These are phyloP conservation scores for Suhomyces emberorum DNA, from an alignment of 805 yeast genomes.

Conservation along the genomic window DNA sequence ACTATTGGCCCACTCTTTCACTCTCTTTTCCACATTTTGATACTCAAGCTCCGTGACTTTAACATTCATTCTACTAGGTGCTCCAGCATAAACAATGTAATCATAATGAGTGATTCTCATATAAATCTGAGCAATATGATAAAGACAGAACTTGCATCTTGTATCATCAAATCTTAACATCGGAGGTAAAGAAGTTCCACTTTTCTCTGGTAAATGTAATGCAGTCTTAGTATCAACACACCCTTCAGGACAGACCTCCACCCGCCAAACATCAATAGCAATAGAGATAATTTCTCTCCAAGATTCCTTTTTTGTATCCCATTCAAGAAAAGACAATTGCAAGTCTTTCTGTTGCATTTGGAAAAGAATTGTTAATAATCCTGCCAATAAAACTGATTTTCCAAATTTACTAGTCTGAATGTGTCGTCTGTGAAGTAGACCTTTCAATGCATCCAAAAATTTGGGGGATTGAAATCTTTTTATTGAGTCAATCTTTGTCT, in stretches of 20 bases:
- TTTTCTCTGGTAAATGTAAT: conserved; percentile 9
- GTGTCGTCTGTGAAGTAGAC: conserved; percentile 18
- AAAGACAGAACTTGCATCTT: conserved; percentile 23
- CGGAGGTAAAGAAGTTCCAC: conserved; percentile 14
- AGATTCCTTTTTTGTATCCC: conserved; percentile 22
- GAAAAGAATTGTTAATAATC: conserved; percentile 12
- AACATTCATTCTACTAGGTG: conserved; percentile 25
- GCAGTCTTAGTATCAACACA: conserved; percentile 17
- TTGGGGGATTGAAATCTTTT: conserved; percentile 17
- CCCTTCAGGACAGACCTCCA: conserved; percentile 18
- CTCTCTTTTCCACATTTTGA: conserved; percentile 7
- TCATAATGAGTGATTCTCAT: conserved; percentile 30
- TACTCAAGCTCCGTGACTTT: conserved; percentile 7
- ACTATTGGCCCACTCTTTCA: conserved; percentile 9
- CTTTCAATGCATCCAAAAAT: conserved; percentile 21
- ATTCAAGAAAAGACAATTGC: conserved; percentile 22
- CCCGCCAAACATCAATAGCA: conserved; percentile 30
- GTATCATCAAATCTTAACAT: conserved; percentile 19
- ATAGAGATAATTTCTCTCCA: conserved; percentile 26
- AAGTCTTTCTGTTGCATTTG: conserved; percentile 19
- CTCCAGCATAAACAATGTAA: conserved; percentile 29
- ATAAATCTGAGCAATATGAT: conserved; percentile 26
- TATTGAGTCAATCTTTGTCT: conserved; percentile 11
- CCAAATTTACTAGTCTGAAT: conserved; percentile 22
- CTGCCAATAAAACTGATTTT: conserved; percentile 9